These are phyloP conservation scores for Fusarium nisikadoi DNA, from an alignment of 2,329 filamentous ascomycete species.

Conservation along the genomic window DNA sequence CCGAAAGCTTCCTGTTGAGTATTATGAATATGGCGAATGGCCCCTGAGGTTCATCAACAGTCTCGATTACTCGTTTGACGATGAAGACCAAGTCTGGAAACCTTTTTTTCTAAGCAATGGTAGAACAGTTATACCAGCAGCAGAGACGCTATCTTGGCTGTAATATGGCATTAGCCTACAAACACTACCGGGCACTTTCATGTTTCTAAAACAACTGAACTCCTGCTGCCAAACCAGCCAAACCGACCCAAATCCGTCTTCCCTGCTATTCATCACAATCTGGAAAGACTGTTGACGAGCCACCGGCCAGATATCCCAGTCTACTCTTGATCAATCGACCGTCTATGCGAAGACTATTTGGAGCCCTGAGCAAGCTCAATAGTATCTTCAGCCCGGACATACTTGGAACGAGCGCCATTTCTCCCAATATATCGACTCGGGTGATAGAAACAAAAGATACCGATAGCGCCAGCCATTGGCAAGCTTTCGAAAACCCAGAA, in stretches of 20 bases:
- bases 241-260: background rate
- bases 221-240: background rate
- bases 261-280: background rate
- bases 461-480: slow-evolving; percentile 59
- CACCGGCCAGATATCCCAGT: background rate
- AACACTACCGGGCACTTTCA: background rate
- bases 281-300: background rate
- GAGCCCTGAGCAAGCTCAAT: slow-evolving; percentile 17
- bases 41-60: slow-evolving; percentile 41
- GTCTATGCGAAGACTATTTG: background rate
- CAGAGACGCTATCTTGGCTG: background rate
- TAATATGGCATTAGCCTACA: background rate
- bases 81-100: slow-evolving; percentile 38
- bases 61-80: slow-evolving; percentile 38
- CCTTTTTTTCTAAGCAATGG: slow-evolving; percentile 36
- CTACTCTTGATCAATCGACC: background rate
- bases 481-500: slow-evolving; percentile 63
- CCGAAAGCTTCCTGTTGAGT: slow-evolving; percentile 45
- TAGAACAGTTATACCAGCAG: slow-evolving; percentile 7
- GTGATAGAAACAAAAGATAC: slow-evolving; percentile 61
- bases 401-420: slow-evolving; percentile 9
- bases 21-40: slow-evolving; percentile 50
- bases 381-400: background rate
- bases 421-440: slow-evolving; percentile 54
- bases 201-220: background rate